A percentile compares a stretch with the other conserved stretches of the same genome.
These are phyloP conservation scores for Verticillium nubilum DNA, from an alignment of 2,329 filamentous ascomycete genomes.

Conservation along the genomic window DNA sequence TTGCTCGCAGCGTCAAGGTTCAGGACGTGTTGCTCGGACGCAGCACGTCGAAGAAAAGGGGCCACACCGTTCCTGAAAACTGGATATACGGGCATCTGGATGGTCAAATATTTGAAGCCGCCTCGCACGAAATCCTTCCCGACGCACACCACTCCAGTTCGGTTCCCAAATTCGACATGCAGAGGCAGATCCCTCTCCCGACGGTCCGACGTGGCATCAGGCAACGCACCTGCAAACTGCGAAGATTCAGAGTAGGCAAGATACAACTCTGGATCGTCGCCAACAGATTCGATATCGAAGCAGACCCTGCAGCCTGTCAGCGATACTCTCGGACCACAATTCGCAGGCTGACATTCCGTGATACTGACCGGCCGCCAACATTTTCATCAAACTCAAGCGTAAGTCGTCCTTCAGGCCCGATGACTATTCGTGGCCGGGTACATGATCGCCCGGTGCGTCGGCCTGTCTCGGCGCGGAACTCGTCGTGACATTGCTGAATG, in stretches of 20 bases:
- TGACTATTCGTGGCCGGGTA: constrained; percentile 13
- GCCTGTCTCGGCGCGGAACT: constrained; percentile 9
- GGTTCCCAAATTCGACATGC: constrained; percentile 20
- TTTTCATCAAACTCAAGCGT: constrained; percentile 35
- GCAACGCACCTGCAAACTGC: constrained; percentile 12
- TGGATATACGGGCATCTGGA: constrained; percentile 30
- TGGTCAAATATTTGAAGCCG: constrained; percentile 38
- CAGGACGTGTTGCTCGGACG: constrained; percentile 13
- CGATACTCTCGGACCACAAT: no score
- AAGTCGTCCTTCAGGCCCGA: constrained; percentile 25
- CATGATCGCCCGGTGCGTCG: constrained; percentile 5
- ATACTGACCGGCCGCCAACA: constrained; percentile 29
- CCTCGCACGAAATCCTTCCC: constrained; percentile 25
- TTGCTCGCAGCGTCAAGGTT: neutral
- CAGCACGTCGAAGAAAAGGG: neutral
- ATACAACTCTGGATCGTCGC: constrained; percentile 20
- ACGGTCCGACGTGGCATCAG: constrained; percentile 18
- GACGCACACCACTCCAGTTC: constrained; percentile 26
- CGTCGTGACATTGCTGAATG: constrained; percentile 24
- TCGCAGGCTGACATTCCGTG: no score
- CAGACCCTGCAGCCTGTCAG: constrained; percentile 21
- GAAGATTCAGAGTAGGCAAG: constrained; percentile 17
- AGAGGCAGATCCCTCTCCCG: constrained; percentile 14
- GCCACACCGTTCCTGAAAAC: constrained; percentile 7
- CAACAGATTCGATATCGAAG: constrained; percentile 22